These are phyloP conservation scores for Adenanthera pavonina DNA, from an alignment of 306 rosid species.

Conservation along the genomic window DNA sequence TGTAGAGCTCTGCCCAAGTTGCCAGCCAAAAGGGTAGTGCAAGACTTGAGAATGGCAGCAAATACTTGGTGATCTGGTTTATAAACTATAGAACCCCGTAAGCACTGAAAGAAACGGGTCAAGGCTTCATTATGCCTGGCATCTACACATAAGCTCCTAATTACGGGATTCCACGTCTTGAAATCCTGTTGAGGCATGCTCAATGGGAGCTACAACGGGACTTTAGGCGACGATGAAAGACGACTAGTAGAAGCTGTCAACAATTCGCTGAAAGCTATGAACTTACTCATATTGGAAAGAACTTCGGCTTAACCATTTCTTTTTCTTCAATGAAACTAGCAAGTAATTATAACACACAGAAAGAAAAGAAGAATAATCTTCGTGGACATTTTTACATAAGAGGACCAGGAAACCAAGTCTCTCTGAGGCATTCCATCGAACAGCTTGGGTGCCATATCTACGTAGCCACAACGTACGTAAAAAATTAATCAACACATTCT, in stretches of 20 bases:
- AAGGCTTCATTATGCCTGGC: slow-evolving; percentile 60
- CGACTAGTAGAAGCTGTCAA: not conserved
- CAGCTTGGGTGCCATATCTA: slow-evolving; percentile 45
- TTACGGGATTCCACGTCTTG: slow-evolving; percentile 53
- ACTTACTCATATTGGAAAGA: not conserved
- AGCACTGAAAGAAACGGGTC: slow-evolving; percentile 53
- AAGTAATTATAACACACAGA: not conserved
- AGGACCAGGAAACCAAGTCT: slow-evolving; percentile 71
- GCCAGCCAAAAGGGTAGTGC: slow-evolving; percentile 59
- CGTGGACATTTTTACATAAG: not conserved
- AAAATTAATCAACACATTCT: slow-evolving; percentile 49
- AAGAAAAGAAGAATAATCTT: no score
- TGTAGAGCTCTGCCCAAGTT: slow-evolving; percentile 72
- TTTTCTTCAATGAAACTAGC: not conserved
- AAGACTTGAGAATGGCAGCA: slow-evolving; percentile 71
- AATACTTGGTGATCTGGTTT: slow-evolving; percentile 60
- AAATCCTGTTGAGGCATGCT: slow-evolving; percentile 56
- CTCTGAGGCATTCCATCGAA: slow-evolving; percentile 54
- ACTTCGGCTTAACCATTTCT: not conserved
- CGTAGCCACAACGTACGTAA: slow-evolving; percentile 48
- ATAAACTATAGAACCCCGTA: slow-evolving; percentile 43
- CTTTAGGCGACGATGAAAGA: not conserved
- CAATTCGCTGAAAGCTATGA: not conserved
- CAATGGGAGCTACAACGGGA: slow-evolving; percentile 29
- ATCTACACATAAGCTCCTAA: slow-evolving; percentile 51